These are phyloP conservation scores for Pseudocercospora crystallina DNA, from an alignment of 2,329 filamentous ascomycete species.

Conservation along the genomic window DNA sequence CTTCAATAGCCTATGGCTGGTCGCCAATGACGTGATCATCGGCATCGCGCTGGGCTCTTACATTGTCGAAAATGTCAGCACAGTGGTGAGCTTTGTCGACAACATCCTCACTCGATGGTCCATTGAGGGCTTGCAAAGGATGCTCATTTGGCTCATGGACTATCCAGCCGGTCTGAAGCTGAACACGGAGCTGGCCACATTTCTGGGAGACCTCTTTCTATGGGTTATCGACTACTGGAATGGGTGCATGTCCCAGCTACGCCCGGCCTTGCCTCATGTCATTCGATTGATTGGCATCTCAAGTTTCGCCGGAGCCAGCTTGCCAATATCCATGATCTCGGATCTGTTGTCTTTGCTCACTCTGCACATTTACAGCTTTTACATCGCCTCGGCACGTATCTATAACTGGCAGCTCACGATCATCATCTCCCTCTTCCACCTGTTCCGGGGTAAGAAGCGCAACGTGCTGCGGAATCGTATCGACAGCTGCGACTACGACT, in stretches of 20 bases:
- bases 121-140: conserved; percentile 80
- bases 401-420: conserved; percentile 99
- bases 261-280: conserved; percentile 77
- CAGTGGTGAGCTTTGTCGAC: conserved; percentile 79
- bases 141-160: conserved; percentile 93
- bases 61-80: conserved; percentile 89
- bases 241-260: conserved; percentile 72
- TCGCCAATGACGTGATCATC: conserved; percentile 97
- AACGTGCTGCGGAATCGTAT: conserved; percentile 97
- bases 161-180: conserved; percentile 94
- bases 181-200: conserved; percentile 89
- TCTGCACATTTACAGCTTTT: conserved; percentile 96
- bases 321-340: conserved; percentile 94
- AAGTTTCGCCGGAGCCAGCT: conserved; percentile 91
- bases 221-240: conserved; percentile 99
- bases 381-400: conserved; percentile 92
- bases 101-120: conserved; percentile 76
- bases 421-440: conserved; percentile 93
- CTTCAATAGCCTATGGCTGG: conserved; percentile 97
- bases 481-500: conserved; percentile 96
- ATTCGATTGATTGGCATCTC: conserved; percentile 93
- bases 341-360: conserved; percentile 90
- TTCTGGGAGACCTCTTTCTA: conserved; percentile 89
- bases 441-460: conserved; percentile 96
- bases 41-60: conserved; percentile 95